These are phyloP conservation scores for Letharia columbiana DNA, from an alignment of 495 filamentous ascomycete species.

Conservation along the genomic window DNA sequence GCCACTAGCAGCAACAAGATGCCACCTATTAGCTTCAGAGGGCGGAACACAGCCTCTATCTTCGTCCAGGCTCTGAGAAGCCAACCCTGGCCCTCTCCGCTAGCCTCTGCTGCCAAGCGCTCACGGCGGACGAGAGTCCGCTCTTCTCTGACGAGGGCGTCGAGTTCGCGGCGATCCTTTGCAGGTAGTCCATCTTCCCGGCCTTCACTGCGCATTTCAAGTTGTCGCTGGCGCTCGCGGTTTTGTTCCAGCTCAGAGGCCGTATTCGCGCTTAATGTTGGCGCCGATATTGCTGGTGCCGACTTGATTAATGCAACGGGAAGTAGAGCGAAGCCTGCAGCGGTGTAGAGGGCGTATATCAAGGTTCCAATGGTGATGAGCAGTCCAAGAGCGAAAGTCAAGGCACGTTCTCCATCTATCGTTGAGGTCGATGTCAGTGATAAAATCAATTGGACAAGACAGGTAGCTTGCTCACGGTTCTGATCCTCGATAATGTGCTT, in stretches of 20 bases:
- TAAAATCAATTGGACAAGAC: neutral
- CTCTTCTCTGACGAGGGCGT: constrained; percentile 79
- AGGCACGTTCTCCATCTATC: constrained; percentile 76
- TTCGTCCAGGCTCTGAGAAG: constrained; percentile 68
- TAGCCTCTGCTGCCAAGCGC: constrained; percentile 71
- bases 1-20: constrained; percentile 63
- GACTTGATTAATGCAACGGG: constrained; percentile 87
- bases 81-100: constrained; percentile 61
- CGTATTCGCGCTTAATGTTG: constrained; percentile 64
- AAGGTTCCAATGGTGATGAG: constrained; percentile 77
- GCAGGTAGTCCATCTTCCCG: constrained; percentile 62
- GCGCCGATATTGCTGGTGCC: constrained; percentile 69
- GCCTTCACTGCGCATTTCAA: constrained; percentile 78
- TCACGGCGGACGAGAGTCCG: constrained; percentile 84
- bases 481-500: constrained; percentile 63
- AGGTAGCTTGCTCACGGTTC: constrained; percentile 52
- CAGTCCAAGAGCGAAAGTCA: constrained; percentile 80
- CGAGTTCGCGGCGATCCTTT: constrained; percentile 82
- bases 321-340: constrained; percentile 77
- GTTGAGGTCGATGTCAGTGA: constrained; percentile 20
- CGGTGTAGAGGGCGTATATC: constrained; percentile 82
- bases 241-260: constrained; percentile 73
- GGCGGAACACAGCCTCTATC: constrained; percentile 65
- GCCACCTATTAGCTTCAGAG: constrained; percentile 79
- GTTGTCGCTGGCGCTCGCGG: constrained; percentile 79